Evolutionary conservation across 805 yeast species (phyloP).

Genomic region (Tetrapisispora iriomotensis): DNA sequence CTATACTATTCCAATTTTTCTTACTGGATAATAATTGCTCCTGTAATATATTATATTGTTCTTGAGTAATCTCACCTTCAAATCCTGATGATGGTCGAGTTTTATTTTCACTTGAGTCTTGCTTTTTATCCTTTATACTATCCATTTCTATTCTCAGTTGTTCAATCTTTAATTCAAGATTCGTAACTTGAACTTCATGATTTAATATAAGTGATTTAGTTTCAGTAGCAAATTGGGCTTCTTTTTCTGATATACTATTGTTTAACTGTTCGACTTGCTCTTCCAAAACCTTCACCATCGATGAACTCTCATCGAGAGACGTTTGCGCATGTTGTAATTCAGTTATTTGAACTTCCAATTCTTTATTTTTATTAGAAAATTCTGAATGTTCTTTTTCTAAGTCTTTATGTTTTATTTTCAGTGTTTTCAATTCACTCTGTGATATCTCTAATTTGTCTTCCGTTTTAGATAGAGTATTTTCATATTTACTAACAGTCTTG

Average conservation of each 20-base stretch:
- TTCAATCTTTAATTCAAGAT: slow-evolving; percentile 66
- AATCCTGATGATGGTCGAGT: background rate
- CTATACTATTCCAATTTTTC: slow-evolving; percentile 76
- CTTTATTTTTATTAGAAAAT: slow-evolving; percentile 11
- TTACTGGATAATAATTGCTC: slow-evolving; percentile 66
- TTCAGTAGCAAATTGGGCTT: slow-evolving; percentile 15
- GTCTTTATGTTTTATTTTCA: slow-evolving; percentile 14
- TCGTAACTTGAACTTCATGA: slow-evolving; percentile 37
- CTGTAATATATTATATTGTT: slow-evolving; percentile 40
- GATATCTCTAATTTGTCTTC: background rate
- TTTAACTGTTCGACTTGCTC: background rate
- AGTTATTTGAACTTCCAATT: background rate
- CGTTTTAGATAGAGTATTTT: slow-evolving; percentile 10
- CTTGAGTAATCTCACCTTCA: slow-evolving; percentile 1
- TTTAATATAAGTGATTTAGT: slow-evolving; percentile 24
- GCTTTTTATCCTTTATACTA: slow-evolving; percentile 8
- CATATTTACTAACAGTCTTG: slow-evolving; percentile 30
- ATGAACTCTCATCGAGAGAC: background rate
- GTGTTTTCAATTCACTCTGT: slow-evolving; percentile 2
- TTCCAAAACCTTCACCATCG: background rate
- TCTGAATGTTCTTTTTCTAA: slow-evolving; percentile 17
- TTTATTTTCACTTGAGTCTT: background rate
- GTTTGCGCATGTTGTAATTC: slow-evolving; percentile 14
- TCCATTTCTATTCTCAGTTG: slow-evolving; percentile 55
- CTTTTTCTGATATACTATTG: background rate